These are phyloP conservation scores for Pyrenophora teres DNA, from an alignment of 2,329 filamentous ascomycete species.

Conservation along the genomic window DNA sequence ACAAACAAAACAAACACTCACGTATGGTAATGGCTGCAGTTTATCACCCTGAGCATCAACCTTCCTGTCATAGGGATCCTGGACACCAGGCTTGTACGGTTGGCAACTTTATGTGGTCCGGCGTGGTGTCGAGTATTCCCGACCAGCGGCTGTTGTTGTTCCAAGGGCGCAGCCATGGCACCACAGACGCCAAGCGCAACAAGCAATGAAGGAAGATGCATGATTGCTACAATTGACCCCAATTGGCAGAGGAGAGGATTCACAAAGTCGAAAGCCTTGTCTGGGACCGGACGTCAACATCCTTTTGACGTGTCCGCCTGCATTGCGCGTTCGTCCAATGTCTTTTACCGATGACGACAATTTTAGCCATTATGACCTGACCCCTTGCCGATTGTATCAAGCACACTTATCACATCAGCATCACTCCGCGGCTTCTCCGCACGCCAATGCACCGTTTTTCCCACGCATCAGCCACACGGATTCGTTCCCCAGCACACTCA, in stretches of 20 bases:
- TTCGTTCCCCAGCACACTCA: slow-evolving; percentile 9
- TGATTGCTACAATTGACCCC: slow-evolving; percentile 25
- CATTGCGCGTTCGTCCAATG: slow-evolving; percentile 14
- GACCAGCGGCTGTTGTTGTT: slow-evolving; percentile 48
- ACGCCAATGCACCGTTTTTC: slow-evolving; percentile 16
- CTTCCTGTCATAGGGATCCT: slow-evolving; percentile 66
- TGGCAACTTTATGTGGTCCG: slow-evolving; percentile 27
- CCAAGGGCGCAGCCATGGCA: slow-evolving; percentile 36
- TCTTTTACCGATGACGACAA: slow-evolving; percentile 47
- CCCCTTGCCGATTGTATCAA: too few relatives aligned
- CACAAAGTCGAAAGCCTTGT: background rate
- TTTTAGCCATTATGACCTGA: slow-evolving; percentile 13
- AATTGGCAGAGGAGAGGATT: slow-evolving; percentile 11
- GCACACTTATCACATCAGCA: background rate
- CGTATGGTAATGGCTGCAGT: slow-evolving; percentile 65
- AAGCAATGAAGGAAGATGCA: slow-evolving; percentile 39
- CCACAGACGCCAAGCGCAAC: slow-evolving; percentile 37
- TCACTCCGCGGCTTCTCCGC: slow-evolving; percentile 19
- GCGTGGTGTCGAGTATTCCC: slow-evolving; percentile 33
- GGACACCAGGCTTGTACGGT: slow-evolving; percentile 64
- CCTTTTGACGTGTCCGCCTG: slow-evolving; percentile 19
- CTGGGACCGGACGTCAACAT: slow-evolving; percentile 3
- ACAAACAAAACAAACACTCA: slow-evolving; percentile 28
- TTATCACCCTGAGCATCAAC: slow-evolving; percentile 64
- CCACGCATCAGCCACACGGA: slow-evolving; percentile 10